Base-by-base conservation (phyloP, 345 rosid genomes). In the Moricandia moricandioides region DNA sequence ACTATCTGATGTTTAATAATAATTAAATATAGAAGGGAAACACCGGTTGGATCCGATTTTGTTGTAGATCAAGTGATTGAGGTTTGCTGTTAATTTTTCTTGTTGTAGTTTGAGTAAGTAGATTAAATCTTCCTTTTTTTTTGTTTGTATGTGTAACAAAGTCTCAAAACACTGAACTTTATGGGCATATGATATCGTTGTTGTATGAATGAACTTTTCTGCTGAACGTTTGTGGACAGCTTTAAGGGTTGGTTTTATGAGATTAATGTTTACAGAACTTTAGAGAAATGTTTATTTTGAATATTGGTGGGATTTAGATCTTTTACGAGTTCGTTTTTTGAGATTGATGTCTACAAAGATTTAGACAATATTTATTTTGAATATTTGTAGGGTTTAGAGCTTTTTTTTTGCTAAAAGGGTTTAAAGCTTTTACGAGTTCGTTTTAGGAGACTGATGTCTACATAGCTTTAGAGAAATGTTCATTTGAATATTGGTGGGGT, bases 91-190 rank as follows among this genome's bases (percentile, higher is more conserved):
- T 76, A 70, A 70, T 70, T 64, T 62, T 43, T 54, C 30, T 63
- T 52, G 51, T 56, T 57, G 67, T 77, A 64, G 67, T 70, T 58
- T 56, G 62, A 10, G n/a, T n/a, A n/a, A n/a, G n/a, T n/a, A n/a
- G n/a, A n/a, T n/a, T n/a, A n/a, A n/a, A n/a, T 39, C 43, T 37
- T 37, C 11, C 1, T 4, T 37, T 11, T 4, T 39, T 39, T 11
- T 39, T 8, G 2, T 35, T 39, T 39, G 13, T 0, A 39, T 39
- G 13, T 39, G 45, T 39, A 37, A 12, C 2, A 39, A 3, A 21
- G 45, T 39, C 45, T 39, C 45, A 39, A 11, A 39, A 21, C 24
- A 21, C 1, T 21, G 2, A 21, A 21, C 24, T 21, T 21, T 21
- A 21, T 21, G 2, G 2, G 24, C 24, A 21, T 21, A 21, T 21